These are phyloP conservation scores for Vanilla planifolia DNA, from an alignment of 106 monocot genomes.

Conservation along the genomic window DNA sequence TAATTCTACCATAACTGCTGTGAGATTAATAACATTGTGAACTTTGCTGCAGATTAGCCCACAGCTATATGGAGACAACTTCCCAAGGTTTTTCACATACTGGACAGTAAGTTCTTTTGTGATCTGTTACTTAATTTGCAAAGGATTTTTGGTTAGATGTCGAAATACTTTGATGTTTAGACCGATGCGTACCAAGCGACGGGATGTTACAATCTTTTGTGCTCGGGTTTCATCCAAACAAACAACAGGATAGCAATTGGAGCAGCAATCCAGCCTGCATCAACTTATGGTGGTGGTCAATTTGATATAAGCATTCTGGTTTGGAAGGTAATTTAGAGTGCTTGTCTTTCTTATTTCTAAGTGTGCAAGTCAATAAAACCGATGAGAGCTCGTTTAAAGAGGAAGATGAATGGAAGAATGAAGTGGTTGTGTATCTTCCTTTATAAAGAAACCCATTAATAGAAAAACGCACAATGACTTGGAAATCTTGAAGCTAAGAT, in stretches of 20 bases:
- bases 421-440: too few species aligned
- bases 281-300: constrained; percentile 2
- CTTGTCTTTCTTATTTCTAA: too few species aligned
- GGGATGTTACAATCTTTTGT: constrained; percentile 69
- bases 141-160: neutral
- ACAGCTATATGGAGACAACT: constrained; percentile 69
- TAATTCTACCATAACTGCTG: neutral
- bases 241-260: constrained; percentile 41
- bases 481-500: too few species aligned
- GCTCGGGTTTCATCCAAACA: constrained; percentile 67
- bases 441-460: too few species aligned
- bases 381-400: too few species aligned
- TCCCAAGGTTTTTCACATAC: constrained; percentile 94
- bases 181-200: constrained; percentile 58
- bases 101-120: constrained; percentile 80
- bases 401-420: too few species aligned
- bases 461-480: too few species aligned
- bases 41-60: constrained; percentile 70
- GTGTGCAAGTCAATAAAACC: too few species aligned
- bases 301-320: constrained; percentile 14
- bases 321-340: constrained; percentile 12
- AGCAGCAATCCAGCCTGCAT: constrained; percentile 10
- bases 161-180: constrained; percentile 15
- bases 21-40: neutral
- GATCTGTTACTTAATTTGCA: too few species aligned